Evolutionary conservation across 352 stramenopile genomes (phyloP).

Genomic region (Phytophthora pisi): DNA sequence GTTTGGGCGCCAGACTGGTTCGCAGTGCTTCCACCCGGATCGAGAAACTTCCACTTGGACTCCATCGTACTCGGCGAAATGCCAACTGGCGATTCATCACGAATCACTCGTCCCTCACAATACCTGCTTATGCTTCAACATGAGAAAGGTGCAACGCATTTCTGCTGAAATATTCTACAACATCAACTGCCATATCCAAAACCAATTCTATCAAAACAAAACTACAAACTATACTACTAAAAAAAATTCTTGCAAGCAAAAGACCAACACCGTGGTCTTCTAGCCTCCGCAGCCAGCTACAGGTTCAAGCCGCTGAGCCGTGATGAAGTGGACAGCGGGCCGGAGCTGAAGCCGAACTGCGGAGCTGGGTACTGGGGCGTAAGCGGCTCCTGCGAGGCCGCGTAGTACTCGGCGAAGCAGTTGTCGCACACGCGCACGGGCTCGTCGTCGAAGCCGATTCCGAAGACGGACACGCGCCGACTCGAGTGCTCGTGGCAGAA

Average conservation of each 20-base stretch:
- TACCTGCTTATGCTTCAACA: no score
- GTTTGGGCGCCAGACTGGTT: background rate
- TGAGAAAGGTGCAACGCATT: no score
- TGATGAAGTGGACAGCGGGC: constrained; percentile 37
- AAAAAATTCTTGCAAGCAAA: constrained; percentile 14
- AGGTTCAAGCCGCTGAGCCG: constrained; percentile 41
- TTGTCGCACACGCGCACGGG: constrained; percentile 86
- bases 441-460: constrained; percentile 84
- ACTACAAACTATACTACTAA: constrained; percentile 22
- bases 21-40: background rate
- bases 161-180: no score
- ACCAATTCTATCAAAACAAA: constrained; percentile 24
- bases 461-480: constrained; percentile 70
- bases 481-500: constrained; percentile 90
- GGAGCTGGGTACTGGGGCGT: constrained; percentile 20
- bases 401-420: constrained; percentile 84
- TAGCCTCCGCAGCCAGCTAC: constrained; percentile 10
- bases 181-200: background rate
- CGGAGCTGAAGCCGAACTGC: constrained; percentile 36
- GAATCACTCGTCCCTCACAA: no score
- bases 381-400: constrained; percentile 38
- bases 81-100: background rate
- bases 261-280: constrained; percentile 12
- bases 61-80: background rate
- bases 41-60: background rate